A percentile compares a stretch with the other conserved stretches of the same genome.
phyloP scores from a whole-genome alignment of 257 asterid genomes.

The Solanum sitiens region DNA sequence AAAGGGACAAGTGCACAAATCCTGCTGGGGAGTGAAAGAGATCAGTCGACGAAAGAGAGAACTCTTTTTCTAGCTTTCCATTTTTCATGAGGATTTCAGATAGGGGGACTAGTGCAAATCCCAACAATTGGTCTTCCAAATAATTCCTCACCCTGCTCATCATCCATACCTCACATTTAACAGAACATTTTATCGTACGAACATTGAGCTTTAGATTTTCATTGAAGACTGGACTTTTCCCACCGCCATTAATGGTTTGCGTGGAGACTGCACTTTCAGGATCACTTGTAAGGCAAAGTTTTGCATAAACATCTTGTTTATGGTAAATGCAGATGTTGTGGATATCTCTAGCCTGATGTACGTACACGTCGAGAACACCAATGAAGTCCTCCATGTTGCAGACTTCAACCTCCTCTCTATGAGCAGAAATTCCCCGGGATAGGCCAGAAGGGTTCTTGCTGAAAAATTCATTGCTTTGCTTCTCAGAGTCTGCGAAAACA shows the following conservation, averaged over 20 bases:
- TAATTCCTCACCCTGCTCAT: slow-evolving; percentile 89
- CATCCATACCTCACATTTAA: slow-evolving; percentile 97
- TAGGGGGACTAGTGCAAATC: slow-evolving; percentile 80
- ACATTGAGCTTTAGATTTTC: slow-evolving; percentile 55
- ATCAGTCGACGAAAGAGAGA: slow-evolving; percentile 85
- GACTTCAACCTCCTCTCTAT: slow-evolving; percentile 18
- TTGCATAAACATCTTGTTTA: slow-evolving; percentile 92
- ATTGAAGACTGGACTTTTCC: slow-evolving; percentile 76
- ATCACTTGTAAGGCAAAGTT: slow-evolving; percentile 68
- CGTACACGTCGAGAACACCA: slow-evolving; percentile 71
- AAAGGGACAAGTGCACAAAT: slow-evolving; percentile 66
- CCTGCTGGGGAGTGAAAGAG: slow-evolving; percentile 99
- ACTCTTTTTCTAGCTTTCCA: slow-evolving; percentile 81
- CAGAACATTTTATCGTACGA: slow-evolving; percentile 52
- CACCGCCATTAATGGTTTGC: slow-evolving; percentile 83
- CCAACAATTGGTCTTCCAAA: slow-evolving; percentile 87
- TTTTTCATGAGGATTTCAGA: slow-evolving; percentile 53
- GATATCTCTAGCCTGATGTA: slow-evolving; percentile 87
- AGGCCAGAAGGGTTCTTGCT: slow-evolving; percentile 17
- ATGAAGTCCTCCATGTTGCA: slow-evolving; percentile 27
- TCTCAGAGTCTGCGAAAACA: slow-evolving; percentile 42
- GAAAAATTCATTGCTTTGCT: slow-evolving; percentile 25
- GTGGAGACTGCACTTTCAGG: slow-evolving; percentile 76
- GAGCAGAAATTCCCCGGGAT: slow-evolving; percentile 21
- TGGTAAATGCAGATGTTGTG: slow-evolving; percentile 95